A percentile compares a stretch with the other conserved stretches of the same genome.
Conservation (phyloP, 1,139 yeast genomes). For the Yamadazyma sp. region DNA sequence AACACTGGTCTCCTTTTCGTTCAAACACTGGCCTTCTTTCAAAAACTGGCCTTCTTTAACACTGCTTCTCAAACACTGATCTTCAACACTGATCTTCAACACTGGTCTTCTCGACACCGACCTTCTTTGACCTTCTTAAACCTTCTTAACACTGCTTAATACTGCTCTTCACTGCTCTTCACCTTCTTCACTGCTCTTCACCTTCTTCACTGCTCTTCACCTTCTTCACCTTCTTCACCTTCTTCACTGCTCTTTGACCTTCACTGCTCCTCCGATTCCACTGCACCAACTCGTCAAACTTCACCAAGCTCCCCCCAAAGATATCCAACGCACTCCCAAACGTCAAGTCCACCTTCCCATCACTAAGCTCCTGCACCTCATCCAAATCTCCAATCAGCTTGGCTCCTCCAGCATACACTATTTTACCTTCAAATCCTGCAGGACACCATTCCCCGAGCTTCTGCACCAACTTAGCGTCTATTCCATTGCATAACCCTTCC, state of each 20-base stretch:
- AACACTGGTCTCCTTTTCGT: too few species aligned
- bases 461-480: conserved; percentile 73
- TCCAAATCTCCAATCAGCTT: conserved; percentile 66
- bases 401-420: conserved; percentile 98
- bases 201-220: conserved; percentile 1
- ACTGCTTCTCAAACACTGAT: too few species aligned
- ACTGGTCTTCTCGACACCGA: too few species aligned
- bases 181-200: not conserved
- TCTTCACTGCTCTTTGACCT: not conserved
- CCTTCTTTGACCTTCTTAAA: too few species aligned
- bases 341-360: conserved; percentile 85
- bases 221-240: not conserved
- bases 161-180: not conserved
- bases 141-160: too few species aligned
- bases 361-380: conserved; percentile 63
- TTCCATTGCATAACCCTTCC: conserved; percentile 92
- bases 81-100: too few species aligned
- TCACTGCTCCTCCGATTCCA: conserved; percentile 55
- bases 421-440: conserved; percentile 54
- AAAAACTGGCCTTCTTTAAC: too few species aligned
- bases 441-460: conserved; percentile 79
- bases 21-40: too few species aligned
- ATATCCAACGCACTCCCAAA: conserved; percentile 92
- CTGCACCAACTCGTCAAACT: conserved; percentile 65
- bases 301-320: conserved; percentile 84